Conservation (phyloP, 75 land plant genomes). For the Ceratopteris richardii region DNA sequence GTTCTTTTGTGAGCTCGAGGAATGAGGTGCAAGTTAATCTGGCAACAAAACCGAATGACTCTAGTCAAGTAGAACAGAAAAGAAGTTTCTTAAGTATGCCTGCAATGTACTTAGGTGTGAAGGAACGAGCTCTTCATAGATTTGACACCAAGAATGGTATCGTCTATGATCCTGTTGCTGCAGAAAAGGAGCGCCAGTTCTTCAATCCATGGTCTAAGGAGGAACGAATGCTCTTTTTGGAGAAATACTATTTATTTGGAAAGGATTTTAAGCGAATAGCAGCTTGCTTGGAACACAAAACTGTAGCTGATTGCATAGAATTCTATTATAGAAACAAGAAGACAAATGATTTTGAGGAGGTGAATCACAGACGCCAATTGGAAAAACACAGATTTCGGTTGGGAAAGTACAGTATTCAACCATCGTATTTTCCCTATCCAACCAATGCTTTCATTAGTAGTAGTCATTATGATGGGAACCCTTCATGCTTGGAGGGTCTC, state of each 20-base stretch:
- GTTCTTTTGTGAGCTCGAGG: conserved; percentile 5
- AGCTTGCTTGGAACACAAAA: conserved; percentile 30
- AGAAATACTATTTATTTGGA: conserved; percentile 28
- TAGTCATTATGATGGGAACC: too few species aligned
- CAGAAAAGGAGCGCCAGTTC: conserved; percentile 36
- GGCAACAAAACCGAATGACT: too few species aligned
- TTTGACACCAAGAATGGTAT: conserved; percentile 30
- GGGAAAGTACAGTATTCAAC: conserved; percentile 14
- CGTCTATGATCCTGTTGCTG: conserved; percentile 35
- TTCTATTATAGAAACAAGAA: conserved; percentile 43
- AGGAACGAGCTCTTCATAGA: conserved; percentile 15
- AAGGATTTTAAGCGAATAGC: conserved; percentile 41
- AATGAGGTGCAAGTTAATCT: conserved; percentile 12
- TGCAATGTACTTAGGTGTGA: conserved; percentile 27
- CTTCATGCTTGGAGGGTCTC: too few species aligned
- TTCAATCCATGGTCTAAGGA: conserved; percentile 43
- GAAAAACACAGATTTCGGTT: conserved; percentile 33
- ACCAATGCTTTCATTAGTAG: too few species aligned
- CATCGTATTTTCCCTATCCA: too few species aligned
- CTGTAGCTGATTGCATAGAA: conserved; percentile 47
- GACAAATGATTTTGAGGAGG: conserved; percentile 40
- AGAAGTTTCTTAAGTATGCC: conserved; percentile 36
- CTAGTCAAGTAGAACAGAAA: too few species aligned
- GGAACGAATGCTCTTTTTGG: conserved; percentile 35
- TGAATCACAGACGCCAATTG: conserved; percentile 22